Evolutionary conservation across 2,329 filamentous ascomycete genomes (phyloP), one percentile per base, ranked within the genome.

Genomic region (Ophiostoma himal-ulmi): DNA sequence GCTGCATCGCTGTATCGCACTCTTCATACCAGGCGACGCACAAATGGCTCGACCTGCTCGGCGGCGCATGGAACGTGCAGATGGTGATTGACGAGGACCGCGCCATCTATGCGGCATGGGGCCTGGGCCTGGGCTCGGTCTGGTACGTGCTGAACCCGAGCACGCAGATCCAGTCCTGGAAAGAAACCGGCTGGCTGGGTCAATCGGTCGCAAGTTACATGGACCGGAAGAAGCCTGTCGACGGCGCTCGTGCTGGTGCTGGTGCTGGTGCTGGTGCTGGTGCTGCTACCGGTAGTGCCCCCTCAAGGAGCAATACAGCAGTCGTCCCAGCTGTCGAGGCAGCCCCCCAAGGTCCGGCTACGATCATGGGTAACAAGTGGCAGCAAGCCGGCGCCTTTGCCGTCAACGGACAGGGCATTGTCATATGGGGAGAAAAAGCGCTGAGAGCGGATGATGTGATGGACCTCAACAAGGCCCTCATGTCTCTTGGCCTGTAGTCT

Each of bases 1-100:
- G 81, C 71, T 88, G 85, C 79, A 80, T 88, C 70, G 86, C 86
- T 73, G 80, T 88, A 68, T 88, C 86, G 34, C 86, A 89, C 78
- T 84, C 86, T 54, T 88, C 86, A 10, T 77, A 80, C 4, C 79
- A 81, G 30, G 85, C 86, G 39, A 88, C 86, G 1, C 77, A 81
- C 52, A 84, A 84, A 73, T 88, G 86, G 86, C 75, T 87, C 65
- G 83, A 85, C 73, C 79, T 86, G 22, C 77, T 88, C 14, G 86
- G 86, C 76, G 86, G 86, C 71, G 79, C 84, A 17, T 86, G 86
- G 83, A 82, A 81, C 76, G 81, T 88, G 39, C 81, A 84, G 72
- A 77, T 88, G 2, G 77, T 88, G 70, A 78, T 87, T 70, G 86
- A 88, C 77, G 82, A 86, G 74, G 82, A 84, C 71, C 82, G 86